A percentile compares a stretch with the other conserved stretches of the same genome.
Evolutionary conservation across 2,329 filamentous ascomycete species (phyloP).

Genomic region (Cladosporium sp.): DNA sequence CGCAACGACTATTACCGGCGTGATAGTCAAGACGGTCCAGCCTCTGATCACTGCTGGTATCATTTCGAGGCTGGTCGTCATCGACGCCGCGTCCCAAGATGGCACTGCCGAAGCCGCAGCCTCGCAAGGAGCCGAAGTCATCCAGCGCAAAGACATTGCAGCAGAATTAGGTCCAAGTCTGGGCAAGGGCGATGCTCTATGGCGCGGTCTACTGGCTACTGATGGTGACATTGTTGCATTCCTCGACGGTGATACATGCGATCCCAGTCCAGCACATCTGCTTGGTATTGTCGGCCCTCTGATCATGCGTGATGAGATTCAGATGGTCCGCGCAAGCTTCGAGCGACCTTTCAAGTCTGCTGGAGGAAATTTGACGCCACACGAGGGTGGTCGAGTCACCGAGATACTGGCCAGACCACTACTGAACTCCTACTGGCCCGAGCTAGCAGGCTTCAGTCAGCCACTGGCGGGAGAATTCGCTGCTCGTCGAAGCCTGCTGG

Average conservation of each 20-base stretch:
- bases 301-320: background rate
- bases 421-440: slow-evolving; percentile 2
- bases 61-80: background rate
- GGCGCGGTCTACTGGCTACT: slow-evolving; percentile 1
- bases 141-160: slow-evolving; percentile 4
- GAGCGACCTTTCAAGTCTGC: slow-evolving; percentile 3
- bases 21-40: background rate
- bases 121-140: background rate
- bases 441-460: slow-evolving; percentile 5
- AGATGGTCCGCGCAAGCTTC: slow-evolving; percentile 9
- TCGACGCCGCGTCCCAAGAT: slow-evolving; percentile 6
- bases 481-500: slow-evolving; percentile 2
- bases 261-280: background rate
- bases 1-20: background rate
- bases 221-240: slow-evolving; percentile 10
- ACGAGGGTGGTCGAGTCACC: slow-evolving; percentile 1
- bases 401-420: background rate
- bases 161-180: background rate
- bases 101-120: slow-evolving; percentile 1
- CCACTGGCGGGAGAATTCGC: slow-evolving; percentile 8
- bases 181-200: slow-evolving; percentile 9
- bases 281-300: slow-evolving; percentile 4
- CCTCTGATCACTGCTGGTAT: background rate
- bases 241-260: slow-evolving; percentile 4
- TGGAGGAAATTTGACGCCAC: background rate